Evolutionary conservation across 140 eudicot genomes (phyloP), one percentile per base, ranked within the genome.

Genomic region (Bidens hawaiensis): DNA sequence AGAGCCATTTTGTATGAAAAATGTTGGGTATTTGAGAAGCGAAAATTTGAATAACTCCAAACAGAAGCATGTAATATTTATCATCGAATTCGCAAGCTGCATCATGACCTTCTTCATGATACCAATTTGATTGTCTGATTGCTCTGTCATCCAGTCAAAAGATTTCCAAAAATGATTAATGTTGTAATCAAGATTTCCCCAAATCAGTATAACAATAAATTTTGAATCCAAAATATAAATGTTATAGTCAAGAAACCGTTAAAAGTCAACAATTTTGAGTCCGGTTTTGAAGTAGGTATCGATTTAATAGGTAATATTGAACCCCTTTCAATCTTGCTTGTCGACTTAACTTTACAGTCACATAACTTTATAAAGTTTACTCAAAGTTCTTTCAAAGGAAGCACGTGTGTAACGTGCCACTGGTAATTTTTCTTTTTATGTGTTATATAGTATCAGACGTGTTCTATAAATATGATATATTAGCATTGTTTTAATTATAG

Each of bases 21-120:
- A 88, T 74, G 67, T 84, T 65, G 31, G 89, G 96, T 71, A 84
- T 88, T 60, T 88, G 96, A 60, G 96, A 88, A 30, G 78, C 84
- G 3, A 88, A 6, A 42, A 88, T 43, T 71, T 88, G 83, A 72
- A 82, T 75, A 4, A 71, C 33, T 72, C 94, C 96, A 75, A 88
- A 88, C 57, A 77, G 11, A 45, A 88, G 70, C 76, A 84, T 84
- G 60, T 76, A 88, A 53, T 60, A 68, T 45, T 30, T 66, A 68
- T 76, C 57, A 22, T 69, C 75, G 36, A 49, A 84, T 51, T 75
- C 84, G 77, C 96, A 88, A 58, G 79, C 53, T 57, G 87, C 89
- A 5, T 71, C 67, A 27, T 81, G 94, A 38, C 96, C 96, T 51
- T 84, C 67, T 60, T 74, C 43, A 60, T 88, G 96, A 76, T 81